Base-by-base conservation (phyloP, 257 asterid species). In the Penstemon davidsonii region DNA sequence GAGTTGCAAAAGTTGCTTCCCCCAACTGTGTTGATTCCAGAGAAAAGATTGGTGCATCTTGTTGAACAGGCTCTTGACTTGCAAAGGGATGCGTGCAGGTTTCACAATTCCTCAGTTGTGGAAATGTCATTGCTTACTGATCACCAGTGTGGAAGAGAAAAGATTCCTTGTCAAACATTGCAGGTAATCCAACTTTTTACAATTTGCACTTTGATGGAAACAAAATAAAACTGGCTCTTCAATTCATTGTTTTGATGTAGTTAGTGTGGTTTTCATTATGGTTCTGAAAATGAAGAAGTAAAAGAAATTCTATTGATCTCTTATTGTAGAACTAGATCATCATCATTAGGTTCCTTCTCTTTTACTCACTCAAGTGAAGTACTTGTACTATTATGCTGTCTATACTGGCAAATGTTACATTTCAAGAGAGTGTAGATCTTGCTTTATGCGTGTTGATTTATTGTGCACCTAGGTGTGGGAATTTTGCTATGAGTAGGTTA, bases 1-100 rank as follows among this genome's bases (percentile, higher is more conserved):
- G 86, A 86, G 77, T 75, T 90, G 82, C 92, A 83, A 60, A 82
- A 74, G 69, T 43, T 90, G 80, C 89, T 87, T 79, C 97, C 97
- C 10, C 86, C 96, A 15, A 43, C 90, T 40, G 82, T 90, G 66
- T 78, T 87, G 73, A 81, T 90, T 64, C 94, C 88, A 18, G 94
- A 88, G 60, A 80, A 80, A 42, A 87, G 94, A 76, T 79, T 90
- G 85, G 73, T 87, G 70, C 90, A 86, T 72, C 94, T 90, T 64
- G 85, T 90, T 73, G 97, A 87, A 73, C 96, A 90, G 77, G 96
- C 97, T 65, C 91, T 90, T 65, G 87, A 80, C 72, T 74, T 84
- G 75, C 97, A 90, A 73, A 80, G 77, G 73, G 86, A 80, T 68
- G 77, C 86, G 64, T 90, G 97, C 62, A 82, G 80, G 80, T 88